Conservation (phyloP, 2,329 filamentous ascomycete species). For the Aspergillus amoenus region DNA sequence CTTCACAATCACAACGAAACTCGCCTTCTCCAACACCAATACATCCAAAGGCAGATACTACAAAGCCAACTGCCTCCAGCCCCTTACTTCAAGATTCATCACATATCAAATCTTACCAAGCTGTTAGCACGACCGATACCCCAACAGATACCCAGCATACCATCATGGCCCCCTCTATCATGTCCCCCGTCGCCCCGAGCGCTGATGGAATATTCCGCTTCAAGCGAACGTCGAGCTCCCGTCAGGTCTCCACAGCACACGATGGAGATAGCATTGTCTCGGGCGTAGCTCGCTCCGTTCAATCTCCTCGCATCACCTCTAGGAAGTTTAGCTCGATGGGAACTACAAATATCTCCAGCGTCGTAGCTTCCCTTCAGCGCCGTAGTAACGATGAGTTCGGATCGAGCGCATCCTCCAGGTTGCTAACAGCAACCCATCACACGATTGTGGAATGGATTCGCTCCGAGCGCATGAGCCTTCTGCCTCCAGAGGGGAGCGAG, state of each 20-base stretch:
- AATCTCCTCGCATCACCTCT: slow-evolving; percentile 3
- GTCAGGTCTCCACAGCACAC: slow-evolving; percentile 7
- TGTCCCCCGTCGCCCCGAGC: neutral
- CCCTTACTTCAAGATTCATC: no score
- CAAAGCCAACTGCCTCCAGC: no score
- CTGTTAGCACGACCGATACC: no score
- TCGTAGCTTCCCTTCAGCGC: slow-evolving; percentile 16
- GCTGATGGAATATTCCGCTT: neutral
- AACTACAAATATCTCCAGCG: slow-evolving; percentile 13
- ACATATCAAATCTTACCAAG: no score
- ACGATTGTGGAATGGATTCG: slow-evolving; percentile 38
- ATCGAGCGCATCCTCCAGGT: slow-evolving; percentile 7
- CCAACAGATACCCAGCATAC: no score
- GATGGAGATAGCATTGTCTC: slow-evolving; percentile 11
- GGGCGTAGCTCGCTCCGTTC: slow-evolving; percentile 1
- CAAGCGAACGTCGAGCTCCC: slow-evolving; percentile 5
- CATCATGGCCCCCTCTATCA: neutral
- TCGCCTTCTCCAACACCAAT: no score
- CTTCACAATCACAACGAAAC: neutral
- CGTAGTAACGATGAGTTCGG: slow-evolving; percentile 17
- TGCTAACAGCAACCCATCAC: slow-evolving; percentile 13
- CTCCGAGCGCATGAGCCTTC: slow-evolving; percentile 37
- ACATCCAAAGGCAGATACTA: no score
- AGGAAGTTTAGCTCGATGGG: slow-evolving; percentile 11
- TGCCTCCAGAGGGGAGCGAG: slow-evolving; percentile 42